Evolutionary conservation across 768 basidiomycete genomes (phyloP).

Genomic region (Dendrothele bispora): DNA sequence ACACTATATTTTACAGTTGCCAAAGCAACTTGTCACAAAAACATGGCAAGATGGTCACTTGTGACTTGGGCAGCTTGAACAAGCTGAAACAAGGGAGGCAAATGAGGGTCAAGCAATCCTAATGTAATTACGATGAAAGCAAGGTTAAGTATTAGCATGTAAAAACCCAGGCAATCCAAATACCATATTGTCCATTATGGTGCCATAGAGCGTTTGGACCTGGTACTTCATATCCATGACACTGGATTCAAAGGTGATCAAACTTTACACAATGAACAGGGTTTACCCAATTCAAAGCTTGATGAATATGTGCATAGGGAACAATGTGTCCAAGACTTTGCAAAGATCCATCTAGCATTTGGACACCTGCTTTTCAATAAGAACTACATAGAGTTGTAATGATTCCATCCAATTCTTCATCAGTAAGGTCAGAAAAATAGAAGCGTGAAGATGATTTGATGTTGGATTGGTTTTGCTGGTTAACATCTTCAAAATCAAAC

Average conservation of each 20-base stretch:
- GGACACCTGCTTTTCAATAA: constrained; percentile 14
- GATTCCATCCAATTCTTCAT: constrained; percentile 14
- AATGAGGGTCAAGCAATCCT: no score
- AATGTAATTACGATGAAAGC: no score
- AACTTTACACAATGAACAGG: constrained; percentile 12
- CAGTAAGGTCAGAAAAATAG: constrained; percentile 2
- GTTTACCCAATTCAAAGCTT: constrained; percentile 12
- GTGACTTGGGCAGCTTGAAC: no score
- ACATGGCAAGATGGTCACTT: no score
- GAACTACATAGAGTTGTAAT: constrained; percentile 9
- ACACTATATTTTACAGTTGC: no score
- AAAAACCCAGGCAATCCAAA: no score
- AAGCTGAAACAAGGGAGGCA: no score
- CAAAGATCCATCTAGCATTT: constrained; percentile 19
- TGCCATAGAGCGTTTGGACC: constrained; percentile 25
- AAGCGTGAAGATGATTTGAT: not conserved
- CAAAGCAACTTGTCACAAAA: no score
- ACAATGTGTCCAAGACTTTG: constrained; percentile 13
- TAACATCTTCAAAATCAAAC: not conserved
- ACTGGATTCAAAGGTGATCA: constrained; percentile 10
- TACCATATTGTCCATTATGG: constrained; percentile 38
- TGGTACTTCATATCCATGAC: constrained; percentile 5
- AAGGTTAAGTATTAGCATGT: no score
- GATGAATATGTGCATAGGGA: constrained; percentile 11
- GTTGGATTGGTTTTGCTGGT: no score